Conservation (phyloP, 2,329 filamentous ascomycete species). For the Escovopsis sp. region DNA sequence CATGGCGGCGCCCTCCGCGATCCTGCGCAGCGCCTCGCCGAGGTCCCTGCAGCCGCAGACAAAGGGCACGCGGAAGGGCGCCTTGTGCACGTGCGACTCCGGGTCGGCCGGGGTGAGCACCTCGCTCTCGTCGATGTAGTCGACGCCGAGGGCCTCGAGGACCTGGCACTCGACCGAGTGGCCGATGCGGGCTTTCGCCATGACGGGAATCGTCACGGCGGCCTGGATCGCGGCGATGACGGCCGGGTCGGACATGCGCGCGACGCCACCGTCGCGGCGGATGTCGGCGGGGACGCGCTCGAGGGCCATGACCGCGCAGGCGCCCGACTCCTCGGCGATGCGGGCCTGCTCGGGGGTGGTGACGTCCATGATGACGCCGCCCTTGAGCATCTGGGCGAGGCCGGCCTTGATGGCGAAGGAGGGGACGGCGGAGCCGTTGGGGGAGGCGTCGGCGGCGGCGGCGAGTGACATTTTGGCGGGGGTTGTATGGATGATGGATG, state of each 20-base stretch:
- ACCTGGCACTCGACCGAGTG: constrained; percentile 99
- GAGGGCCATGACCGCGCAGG: constrained; percentile 93
- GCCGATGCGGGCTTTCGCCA: constrained; percentile 96
- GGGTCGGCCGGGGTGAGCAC: constrained; percentile 91
- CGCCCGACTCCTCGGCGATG: constrained; percentile 94
- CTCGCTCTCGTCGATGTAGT: constrained; percentile 98
- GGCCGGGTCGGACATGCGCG: constrained; percentile 87
- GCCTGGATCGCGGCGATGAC: constrained; percentile 95
- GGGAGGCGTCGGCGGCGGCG: neutral
- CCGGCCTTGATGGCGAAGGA: constrained; percentile 88
- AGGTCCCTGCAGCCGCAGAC: constrained; percentile 94
- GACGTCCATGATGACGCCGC: constrained; percentile 99
- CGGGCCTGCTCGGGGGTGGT: constrained; percentile 85
- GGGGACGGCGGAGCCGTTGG: constrained; percentile 24
- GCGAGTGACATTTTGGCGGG: too few relatives aligned
- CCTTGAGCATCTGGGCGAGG: constrained; percentile 95
- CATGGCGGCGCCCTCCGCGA: constrained; percentile 93
- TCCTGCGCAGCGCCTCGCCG: constrained; percentile 79
- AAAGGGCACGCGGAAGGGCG: constrained; percentile 68
- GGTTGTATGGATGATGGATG: neutral
- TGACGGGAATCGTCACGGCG: constrained; percentile 92
- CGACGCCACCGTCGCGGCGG: constrained; percentile 78
- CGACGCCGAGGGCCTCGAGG: constrained; percentile 83
- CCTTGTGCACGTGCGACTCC: constrained; percentile 83
- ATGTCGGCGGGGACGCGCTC: constrained; percentile 97